phyloP scores from a whole-genome alignment of 768 basidiomycete species.

The Rubroboletus pulcherrimus region DNA sequence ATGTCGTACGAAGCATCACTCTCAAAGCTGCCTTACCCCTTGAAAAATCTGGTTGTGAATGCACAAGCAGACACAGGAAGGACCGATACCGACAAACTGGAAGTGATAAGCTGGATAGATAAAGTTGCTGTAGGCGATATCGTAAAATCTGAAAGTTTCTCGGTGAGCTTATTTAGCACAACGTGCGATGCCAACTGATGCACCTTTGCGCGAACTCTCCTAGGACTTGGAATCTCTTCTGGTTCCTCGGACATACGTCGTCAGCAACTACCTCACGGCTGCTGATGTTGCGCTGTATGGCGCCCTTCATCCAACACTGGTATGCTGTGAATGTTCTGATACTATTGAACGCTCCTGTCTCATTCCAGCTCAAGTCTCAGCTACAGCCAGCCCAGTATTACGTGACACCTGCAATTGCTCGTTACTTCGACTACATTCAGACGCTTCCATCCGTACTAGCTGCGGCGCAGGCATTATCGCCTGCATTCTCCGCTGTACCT shows the following conservation, averaged over 20 bases:
- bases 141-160: conserved; percentile 43
- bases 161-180: conserved; percentile 37
- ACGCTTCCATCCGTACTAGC: conserved; percentile 57
- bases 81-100: conserved; percentile 57
- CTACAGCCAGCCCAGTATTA: conserved; percentile 72
- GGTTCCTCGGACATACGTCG: conserved; percentile 77
- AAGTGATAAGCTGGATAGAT: conserved; percentile 69
- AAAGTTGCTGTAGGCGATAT: conserved; percentile 52
- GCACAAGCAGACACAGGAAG: conserved; percentile 43
- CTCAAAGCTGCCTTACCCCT: conserved; percentile 41
- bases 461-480: conserved; percentile 48
- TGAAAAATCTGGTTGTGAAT: conserved; percentile 54
- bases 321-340: conserved; percentile 36
- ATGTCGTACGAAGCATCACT: conserved; percentile 57
- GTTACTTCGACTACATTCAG: conserved; percentile 96
- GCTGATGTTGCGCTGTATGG: conserved; percentile 93
- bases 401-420: conserved; percentile 75
- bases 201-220: background rate
- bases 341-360: background rate
- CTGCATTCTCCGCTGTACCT: conserved; percentile 51
- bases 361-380: conserved; percentile 49
- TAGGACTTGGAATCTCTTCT: conserved; percentile 74
- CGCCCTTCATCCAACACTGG: conserved; percentile 77
- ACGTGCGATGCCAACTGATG: background rate
- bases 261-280: conserved; percentile 78